These are phyloP conservation scores for Alternaria arborescens DNA, from an alignment of 2,329 filamentous ascomycete species.

Conservation along the genomic window DNA sequence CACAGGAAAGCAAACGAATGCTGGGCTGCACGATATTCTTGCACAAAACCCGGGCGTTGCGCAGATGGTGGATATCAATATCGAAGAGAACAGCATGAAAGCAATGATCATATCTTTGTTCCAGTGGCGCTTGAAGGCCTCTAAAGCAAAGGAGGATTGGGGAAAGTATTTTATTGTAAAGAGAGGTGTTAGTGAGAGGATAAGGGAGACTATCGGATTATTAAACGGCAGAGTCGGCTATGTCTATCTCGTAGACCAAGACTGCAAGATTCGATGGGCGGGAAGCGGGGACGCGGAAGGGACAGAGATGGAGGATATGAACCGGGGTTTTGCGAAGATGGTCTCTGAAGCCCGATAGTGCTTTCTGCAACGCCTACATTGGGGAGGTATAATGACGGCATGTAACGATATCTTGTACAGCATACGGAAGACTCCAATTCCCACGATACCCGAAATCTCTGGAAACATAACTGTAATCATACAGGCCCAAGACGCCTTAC, in stretches of 20 bases:
- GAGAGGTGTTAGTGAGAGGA: slow-evolving; percentile 63
- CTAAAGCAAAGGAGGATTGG: slow-evolving; percentile 61
- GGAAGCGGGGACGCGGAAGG: slow-evolving; percentile 76
- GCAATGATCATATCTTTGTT: slow-evolving; percentile 66
- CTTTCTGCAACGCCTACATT: neutral
- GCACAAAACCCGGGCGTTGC: slow-evolving; percentile 61
- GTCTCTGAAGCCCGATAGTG: slow-evolving; percentile 50
- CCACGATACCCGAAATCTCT: slow-evolving; percentile 16
- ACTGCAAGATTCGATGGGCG: slow-evolving; percentile 93
- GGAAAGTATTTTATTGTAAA: slow-evolving; percentile 67
- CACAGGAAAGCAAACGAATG: slow-evolving; percentile 68
- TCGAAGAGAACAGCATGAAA: slow-evolving; percentile 80
- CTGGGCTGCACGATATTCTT: slow-evolving; percentile 72
- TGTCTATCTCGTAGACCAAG: slow-evolving; percentile 85
- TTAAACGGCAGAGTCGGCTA: slow-evolving; percentile 94
- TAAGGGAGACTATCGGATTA: slow-evolving; percentile 70
- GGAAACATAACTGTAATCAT: slow-evolving; percentile 44
- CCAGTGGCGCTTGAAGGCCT: slow-evolving; percentile 59
- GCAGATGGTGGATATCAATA: slow-evolving; percentile 86
- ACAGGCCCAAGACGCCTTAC: slow-evolving; percentile 25
- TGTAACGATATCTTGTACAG: slow-evolving; percentile 10
- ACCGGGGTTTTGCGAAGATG: slow-evolving; percentile 69
- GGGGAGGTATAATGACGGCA: neutral
- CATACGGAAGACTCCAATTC: slow-evolving; percentile 6
- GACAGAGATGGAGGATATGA: slow-evolving; percentile 72